Evolutionary conservation across 176 grass and related monocot species (phyloP).

Genomic region (Triticum dicoccoides): DNA sequence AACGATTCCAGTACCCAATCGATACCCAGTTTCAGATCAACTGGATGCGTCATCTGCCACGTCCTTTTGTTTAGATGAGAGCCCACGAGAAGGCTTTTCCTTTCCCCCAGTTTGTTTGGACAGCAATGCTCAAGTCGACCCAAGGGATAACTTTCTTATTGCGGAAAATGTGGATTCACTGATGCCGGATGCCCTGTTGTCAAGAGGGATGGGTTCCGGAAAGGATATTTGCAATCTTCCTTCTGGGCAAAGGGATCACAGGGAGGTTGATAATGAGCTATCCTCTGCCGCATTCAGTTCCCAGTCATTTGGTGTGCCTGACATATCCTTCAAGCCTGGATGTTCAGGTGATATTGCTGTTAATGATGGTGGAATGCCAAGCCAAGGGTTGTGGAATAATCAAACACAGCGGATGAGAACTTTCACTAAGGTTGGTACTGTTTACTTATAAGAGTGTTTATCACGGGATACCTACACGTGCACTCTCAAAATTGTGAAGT

Average conservation of each 20-base stretch:
- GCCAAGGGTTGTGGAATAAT: conserved; percentile 76
- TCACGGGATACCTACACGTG: neutral
- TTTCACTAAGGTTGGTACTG: conserved; percentile 81
- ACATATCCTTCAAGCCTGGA: conserved; percentile 82
- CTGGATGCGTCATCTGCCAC: conserved; percentile 95
- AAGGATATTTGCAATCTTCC: conserved; percentile 74
- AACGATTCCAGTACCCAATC: conserved; percentile 38
- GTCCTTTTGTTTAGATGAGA: conserved; percentile 93
- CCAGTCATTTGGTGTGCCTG: conserved; percentile 84
- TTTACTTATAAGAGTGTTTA: conserved; percentile 14
- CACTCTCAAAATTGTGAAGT: neutral
- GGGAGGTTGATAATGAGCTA: conserved; percentile 80
- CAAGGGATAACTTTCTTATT: conserved; percentile 70
- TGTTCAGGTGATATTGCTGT: conserved; percentile 84
- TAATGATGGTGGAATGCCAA: conserved; percentile 64
- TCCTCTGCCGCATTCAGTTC: conserved; percentile 96
- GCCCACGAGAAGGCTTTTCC: conserved; percentile 67
- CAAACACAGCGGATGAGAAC: conserved; percentile 89
- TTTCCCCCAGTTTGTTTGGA: conserved; percentile 76
- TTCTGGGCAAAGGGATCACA: conserved; percentile 66
- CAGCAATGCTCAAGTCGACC: conserved; percentile 75
- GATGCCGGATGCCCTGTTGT: conserved; percentile 80
- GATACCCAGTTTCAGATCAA: conserved; percentile 66
- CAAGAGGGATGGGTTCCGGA: conserved; percentile 70
- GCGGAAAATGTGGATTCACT: conserved; percentile 64